Evolutionary conservation across 2,329 filamentous ascomycete genomes (phyloP).

Genomic region (Colletotrichum aenigma): DNA sequence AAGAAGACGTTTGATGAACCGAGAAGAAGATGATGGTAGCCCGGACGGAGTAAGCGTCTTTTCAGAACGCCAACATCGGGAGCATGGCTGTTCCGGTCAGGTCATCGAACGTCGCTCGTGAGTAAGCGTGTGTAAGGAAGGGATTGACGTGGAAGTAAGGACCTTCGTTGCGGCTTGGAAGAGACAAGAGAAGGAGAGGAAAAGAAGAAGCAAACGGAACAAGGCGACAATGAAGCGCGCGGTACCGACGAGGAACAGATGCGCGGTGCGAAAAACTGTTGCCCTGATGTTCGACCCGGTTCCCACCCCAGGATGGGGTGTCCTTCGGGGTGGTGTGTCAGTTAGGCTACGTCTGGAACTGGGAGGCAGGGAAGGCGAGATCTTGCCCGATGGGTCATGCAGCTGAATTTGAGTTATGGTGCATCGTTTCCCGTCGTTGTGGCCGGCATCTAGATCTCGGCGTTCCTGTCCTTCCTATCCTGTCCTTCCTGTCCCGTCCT

Average conservation of each 20-base stretch:
- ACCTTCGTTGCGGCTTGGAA: neutral
- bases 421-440: neutral
- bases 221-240: neutral
- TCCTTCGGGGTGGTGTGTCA: slow-evolving; percentile 3
- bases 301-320: slow-evolving; percentile 2
- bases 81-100: slow-evolving; percentile 5
- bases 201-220: neutral
- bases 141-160: neutral
- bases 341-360: slow-evolving; percentile 1
- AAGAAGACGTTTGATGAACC: neutral
- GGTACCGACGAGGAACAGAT: neutral
- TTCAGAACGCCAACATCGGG: neutral
- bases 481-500: neutral
- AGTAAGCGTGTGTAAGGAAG: slow-evolving; percentile 18
- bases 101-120: slow-evolving; percentile 12
- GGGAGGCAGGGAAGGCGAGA: neutral
- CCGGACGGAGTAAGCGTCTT: neutral
- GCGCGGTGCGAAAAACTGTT: neutral
- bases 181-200: neutral
- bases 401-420: slow-evolving; percentile 19
- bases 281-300: slow-evolving; percentile 6
- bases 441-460: neutral
- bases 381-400: slow-evolving; percentile 8
- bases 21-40: slow-evolving; percentile 6
- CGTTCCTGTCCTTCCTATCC: neutral